A percentile compares a stretch with the other conserved stretches of the same genome.
phyloP scores from a whole-genome alignment of 306 rosid genomes.

The Casuarina cunninghamiana region DNA sequence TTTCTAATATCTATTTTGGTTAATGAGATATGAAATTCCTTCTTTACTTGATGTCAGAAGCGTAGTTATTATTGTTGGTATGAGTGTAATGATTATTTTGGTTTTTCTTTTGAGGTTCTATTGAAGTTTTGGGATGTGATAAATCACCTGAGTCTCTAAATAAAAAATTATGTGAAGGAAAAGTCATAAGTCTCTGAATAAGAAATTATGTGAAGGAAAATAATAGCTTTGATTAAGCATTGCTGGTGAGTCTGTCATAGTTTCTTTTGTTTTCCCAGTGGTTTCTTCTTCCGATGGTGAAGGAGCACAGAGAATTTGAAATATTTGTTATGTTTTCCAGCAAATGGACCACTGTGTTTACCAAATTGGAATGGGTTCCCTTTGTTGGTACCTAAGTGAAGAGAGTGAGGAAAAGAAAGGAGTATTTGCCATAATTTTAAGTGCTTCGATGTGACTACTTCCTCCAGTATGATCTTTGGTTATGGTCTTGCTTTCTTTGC shows the following conservation, averaged over 20 bases:
- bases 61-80: not conserved
- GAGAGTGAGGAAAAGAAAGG: not conserved
- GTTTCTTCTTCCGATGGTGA: not conserved
- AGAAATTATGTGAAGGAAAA: not conserved
- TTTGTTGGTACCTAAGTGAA: not conserved
- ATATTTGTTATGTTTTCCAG: not conserved
- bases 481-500: constrained; percentile 7
- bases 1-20: too few relatives aligned
- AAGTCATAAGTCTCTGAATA: not conserved
- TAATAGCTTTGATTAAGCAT: too few relatives aligned
- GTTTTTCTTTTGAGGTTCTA: too few relatives aligned
- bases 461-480: not conserved
- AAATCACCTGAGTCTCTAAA: not conserved
- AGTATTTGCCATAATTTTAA: not conserved
- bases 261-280: not conserved
- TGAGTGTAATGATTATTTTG: too few relatives aligned
- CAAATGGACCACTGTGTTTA: not conserved
- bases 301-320: not conserved
- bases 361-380: too few relatives aligned
- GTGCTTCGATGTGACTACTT: not conserved
- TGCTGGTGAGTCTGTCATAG: not conserved
- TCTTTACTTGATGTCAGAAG: too few relatives aligned
- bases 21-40: too few relatives aligned
- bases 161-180: not conserved
- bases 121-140: not conserved